phyloP scores from a whole-genome alignment of 306 rosid species.

The Vigna angularis region DNA sequence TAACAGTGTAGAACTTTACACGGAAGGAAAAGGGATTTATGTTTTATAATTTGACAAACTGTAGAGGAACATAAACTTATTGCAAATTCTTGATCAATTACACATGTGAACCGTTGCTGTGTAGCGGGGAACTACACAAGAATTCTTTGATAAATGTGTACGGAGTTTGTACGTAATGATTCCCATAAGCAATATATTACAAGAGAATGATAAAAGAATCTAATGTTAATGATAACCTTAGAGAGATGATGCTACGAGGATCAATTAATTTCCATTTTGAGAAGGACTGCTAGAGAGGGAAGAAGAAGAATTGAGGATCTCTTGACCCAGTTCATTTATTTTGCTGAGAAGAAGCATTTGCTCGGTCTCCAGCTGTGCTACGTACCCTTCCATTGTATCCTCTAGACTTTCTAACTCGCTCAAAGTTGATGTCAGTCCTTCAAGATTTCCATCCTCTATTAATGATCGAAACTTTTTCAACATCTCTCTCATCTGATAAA shows the following conservation, averaged over 20 bases:
- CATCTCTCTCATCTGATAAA: constrained; percentile 64
- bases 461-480: constrained; percentile 55
- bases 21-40: not conserved
- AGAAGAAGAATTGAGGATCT: constrained; percentile 54
- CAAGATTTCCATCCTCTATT: constrained; percentile 59
- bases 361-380: constrained; percentile 72
- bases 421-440: constrained; percentile 55
- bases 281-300: constrained; percentile 45
- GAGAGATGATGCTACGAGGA: constrained; percentile 19
- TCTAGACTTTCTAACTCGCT: constrained; percentile 68
- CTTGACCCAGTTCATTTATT: constrained; percentile 70
- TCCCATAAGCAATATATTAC: constrained; percentile 24
- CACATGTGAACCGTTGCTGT: constrained; percentile 38
- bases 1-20: not conserved
- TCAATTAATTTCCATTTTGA: constrained; percentile 40
- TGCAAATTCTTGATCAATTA: not conserved
- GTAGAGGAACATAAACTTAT: not conserved
- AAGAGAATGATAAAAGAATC: not conserved
- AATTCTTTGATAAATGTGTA: constrained; percentile 29
- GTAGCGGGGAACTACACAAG: constrained; percentile 24
- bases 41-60: not conserved
- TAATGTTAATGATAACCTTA: not conserved
- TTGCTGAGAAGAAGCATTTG: constrained; percentile 75
- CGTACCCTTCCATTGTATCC: constrained; percentile 66
- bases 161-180: not conserved